phyloP scores from a whole-genome alignment of 1,284 basidiomycete species.

The Trametes sp. region DNA sequence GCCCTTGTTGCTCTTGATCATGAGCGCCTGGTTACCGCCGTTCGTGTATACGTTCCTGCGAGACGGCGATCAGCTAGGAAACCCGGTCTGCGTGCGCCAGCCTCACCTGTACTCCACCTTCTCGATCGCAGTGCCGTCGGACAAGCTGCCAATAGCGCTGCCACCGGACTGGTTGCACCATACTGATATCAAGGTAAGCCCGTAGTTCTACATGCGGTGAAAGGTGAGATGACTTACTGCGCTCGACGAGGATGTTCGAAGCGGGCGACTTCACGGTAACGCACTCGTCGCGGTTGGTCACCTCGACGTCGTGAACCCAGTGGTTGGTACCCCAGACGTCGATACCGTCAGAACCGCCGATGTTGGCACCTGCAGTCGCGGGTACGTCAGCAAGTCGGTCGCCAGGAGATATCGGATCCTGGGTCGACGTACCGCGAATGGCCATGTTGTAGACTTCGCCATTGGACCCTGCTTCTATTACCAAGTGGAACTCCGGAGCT shows the following conservation, averaged over 20 bases:
- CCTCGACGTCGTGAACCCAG: constrained; percentile 48
- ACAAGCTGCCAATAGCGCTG: constrained; percentile 46
- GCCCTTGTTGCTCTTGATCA: constrained; percentile 48
- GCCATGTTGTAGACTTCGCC: constrained; percentile 48
- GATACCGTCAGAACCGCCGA: constrained; percentile 47
- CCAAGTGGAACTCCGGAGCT: constrained; percentile 48
- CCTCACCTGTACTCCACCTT: constrained; percentile 42
- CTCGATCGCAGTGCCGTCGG: constrained; percentile 42
- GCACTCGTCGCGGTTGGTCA: constrained; percentile 49
- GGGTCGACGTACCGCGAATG: constrained; percentile 38
- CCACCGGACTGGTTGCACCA: constrained; percentile 50
- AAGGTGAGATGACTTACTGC: constrained; percentile 27
- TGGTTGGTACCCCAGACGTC: constrained; percentile 46
- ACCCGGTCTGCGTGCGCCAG: neutral
- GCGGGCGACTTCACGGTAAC: constrained; percentile 48
- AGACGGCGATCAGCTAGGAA: neutral
- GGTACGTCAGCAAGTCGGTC: neutral
- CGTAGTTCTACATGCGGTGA: too few species aligned
- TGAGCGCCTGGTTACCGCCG: constrained; percentile 46
- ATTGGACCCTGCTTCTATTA: constrained; percentile 43
- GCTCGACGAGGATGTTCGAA: constrained; percentile 44
- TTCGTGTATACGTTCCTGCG: constrained; percentile 44
- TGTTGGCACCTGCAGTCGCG: constrained; percentile 33
- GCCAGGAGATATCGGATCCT: neutral
- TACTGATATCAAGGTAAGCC: constrained; percentile 23